Percentiles rank a stretch among this genome's conserved stretches.
These are phyloP conservation scores for Metschnikowia cubensis DNA, from an alignment of 805 yeast genomes.

Conservation along the genomic window DNA sequence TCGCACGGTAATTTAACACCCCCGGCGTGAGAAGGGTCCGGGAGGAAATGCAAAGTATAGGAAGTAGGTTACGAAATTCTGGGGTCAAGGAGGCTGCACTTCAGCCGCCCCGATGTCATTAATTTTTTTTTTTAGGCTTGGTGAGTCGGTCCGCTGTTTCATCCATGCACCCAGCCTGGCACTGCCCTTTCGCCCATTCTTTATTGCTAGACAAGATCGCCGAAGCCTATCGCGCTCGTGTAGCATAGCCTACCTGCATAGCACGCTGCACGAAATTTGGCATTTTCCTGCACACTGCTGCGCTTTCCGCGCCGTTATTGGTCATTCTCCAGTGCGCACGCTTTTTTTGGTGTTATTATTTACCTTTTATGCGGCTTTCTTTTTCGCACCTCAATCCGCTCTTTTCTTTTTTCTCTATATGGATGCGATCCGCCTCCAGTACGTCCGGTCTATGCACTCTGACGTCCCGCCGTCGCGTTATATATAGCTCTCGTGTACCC, in stretches of 20 bases:
- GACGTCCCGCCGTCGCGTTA: conserved; percentile 4
- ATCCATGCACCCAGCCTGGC: not conserved
- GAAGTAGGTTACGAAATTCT: too few species aligned
- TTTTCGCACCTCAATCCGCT: not conserved
- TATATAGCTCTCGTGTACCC: not conserved
- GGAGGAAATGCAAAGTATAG: too few species aligned
- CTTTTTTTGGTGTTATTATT: not conserved
- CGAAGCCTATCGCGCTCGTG: conserved; percentile 4
- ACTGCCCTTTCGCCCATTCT: not conserved
- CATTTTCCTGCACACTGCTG: not conserved
- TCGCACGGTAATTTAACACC: not conserved
- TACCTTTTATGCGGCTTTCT: conserved; percentile 1
- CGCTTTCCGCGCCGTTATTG: not conserved
- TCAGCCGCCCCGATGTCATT: too few species aligned
- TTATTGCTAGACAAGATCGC: not conserved
- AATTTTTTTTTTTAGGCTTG: too few species aligned
- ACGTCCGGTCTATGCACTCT: not conserved
- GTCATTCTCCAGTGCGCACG: not conserved
- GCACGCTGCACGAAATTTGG: not conserved
- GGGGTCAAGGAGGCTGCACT: too few species aligned
- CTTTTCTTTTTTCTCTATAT: conserved; percentile 5
- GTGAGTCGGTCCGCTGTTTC: not conserved
- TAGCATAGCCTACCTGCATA: conserved; percentile 11
- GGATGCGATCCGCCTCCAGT: not conserved
- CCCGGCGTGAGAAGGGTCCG: too few species aligned